These are phyloP conservation scores for Lepidopterella palustris DNA, from an alignment of 495 filamentous ascomycete genomes.

Conservation along the genomic window DNA sequence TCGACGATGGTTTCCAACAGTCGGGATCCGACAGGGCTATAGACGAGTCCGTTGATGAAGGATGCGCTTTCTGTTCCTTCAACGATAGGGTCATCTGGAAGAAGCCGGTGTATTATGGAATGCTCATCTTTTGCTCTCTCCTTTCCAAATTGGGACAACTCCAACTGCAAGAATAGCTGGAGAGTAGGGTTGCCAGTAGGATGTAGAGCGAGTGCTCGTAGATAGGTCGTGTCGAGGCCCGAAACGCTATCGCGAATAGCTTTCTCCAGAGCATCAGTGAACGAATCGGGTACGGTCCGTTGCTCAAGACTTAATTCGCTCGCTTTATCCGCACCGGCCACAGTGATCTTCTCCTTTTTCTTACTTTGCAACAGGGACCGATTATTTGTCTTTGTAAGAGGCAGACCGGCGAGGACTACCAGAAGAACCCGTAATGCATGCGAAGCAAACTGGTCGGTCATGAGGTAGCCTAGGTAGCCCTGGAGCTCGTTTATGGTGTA, in stretches of 20 bases:
- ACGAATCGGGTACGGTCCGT: slow-evolving; percentile 64
- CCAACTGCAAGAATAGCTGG: slow-evolving; percentile 78
- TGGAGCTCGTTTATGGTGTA: slow-evolving; percentile 75
- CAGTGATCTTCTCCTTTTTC: slow-evolving; percentile 74
- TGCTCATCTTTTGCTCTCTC: slow-evolving; percentile 53
- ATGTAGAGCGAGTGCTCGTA: slow-evolving; percentile 76
- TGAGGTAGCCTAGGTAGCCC: slow-evolving; percentile 70
- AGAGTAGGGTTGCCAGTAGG: slow-evolving; percentile 83
- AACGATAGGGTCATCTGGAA: slow-evolving; percentile 57
- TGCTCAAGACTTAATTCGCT: slow-evolving; percentile 35
- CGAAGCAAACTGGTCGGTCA: slow-evolving; percentile 85
- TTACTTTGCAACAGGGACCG: slow-evolving; percentile 73
- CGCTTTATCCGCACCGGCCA: slow-evolving; percentile 38
- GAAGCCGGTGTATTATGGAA: slow-evolving; percentile 54
- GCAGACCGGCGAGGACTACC: slow-evolving; percentile 74
- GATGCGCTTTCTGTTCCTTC: slow-evolving; percentile 52
- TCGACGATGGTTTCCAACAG: slow-evolving; percentile 79
- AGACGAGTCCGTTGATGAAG: slow-evolving; percentile 81
- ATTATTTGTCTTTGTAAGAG: slow-evolving; percentile 48
- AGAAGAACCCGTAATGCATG: slow-evolving; percentile 82
- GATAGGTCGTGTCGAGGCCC: slow-evolving; percentile 61
- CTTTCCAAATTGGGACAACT: slow-evolving; percentile 63
- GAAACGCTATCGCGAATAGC: slow-evolving; percentile 67
- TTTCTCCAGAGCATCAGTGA: slow-evolving; percentile 66
- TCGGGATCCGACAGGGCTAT: slow-evolving; percentile 82